Evolutionary conservation across 2,329 filamentous ascomycete genomes (phyloP), one percentile per base, ranked within the genome.

Genomic region (Seiridium cupressi): DNA sequence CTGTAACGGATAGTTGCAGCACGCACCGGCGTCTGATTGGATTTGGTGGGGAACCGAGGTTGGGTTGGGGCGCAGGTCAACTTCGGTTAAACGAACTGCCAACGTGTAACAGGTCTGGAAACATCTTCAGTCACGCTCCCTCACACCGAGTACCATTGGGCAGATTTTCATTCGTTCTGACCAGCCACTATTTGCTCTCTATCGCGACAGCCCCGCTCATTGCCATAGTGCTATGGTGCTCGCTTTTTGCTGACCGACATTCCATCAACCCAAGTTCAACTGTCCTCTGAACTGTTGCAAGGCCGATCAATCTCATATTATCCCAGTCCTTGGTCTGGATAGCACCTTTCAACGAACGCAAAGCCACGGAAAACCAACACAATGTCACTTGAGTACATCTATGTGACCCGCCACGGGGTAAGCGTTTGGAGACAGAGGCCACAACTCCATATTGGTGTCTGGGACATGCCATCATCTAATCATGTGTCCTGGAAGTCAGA

Each of bases 381-480:
- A 35, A 90, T 89, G 86, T 80, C 87, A 62, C 78, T 92, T 55
- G 84, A 91, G 71, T 84, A 83, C 65, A 91, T 93, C 64, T 92
- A 92, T 72, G 79, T 93, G 61, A 85, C 84, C 64, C 87, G 90
- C 32, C 90, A 93, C 73, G 90, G 89, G 68, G 90, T 92, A 83
- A 79, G 87, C 34, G 26, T 6, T 49, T 57, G 35, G 63, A 46
- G 36, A 13, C 18, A 10, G 13, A 32, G 18, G 18, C 18, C 18
- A 26, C 42, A 55, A 35, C 47, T 49, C 47, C 44, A 42, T 47
- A 32, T 60, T 32, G 32, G 42, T 11, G 53, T 49, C 35, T 40
- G 11, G 26, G 26, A 4, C 11, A 36, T 42, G 11, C 7, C 26
- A 31, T n/a, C 36, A 26, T 53, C 44, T 38, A n/a, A 47, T 63